Percentiles rank a stretch among this genome's conserved stretches.
These are phyloP conservation scores for Cucurbita ficifolia DNA, from an alignment of 306 rosid species.

Conservation along the genomic window DNA sequence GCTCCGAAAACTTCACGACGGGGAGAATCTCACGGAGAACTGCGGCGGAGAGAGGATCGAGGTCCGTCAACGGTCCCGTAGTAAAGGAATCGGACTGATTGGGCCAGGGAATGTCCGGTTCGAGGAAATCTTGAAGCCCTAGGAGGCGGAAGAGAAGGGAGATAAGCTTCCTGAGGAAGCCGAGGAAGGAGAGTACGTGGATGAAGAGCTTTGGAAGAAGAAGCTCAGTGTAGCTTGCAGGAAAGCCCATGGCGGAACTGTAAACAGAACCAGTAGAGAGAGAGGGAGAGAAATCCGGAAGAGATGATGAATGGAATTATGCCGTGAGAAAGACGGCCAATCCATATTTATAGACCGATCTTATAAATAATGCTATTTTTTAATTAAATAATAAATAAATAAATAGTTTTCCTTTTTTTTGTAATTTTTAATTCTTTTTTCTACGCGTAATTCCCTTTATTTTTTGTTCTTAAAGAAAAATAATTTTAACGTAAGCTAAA, in stretches of 20 bases:
- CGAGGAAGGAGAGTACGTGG: conserved; percentile 34
- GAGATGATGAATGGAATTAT: conserved; percentile 1
- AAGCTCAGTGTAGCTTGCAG: conserved; percentile 52
- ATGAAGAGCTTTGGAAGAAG: conserved; percentile 49
- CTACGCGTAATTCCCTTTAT: background rate
- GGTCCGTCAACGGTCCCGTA: conserved; percentile 15
- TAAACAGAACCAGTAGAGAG: background rate
- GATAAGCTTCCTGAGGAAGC: conserved; percentile 39
- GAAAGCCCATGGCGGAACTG: conserved; percentile 44
- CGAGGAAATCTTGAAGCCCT: conserved; percentile 50
- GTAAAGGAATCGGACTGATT: background rate
- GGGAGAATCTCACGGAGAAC: conserved; percentile 52
- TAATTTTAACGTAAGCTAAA: background rate
- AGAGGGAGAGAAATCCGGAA: background rate
- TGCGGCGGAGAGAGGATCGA: conserved; percentile 31
- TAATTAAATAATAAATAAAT: too few relatives aligned
- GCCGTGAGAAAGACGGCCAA: background rate
- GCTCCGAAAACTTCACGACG: conserved; percentile 48
- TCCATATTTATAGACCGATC: background rate
- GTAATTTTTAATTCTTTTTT: too few relatives aligned
- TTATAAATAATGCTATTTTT: background rate
- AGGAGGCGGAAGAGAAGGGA: conserved; percentile 20
- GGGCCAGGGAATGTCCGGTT: conserved; percentile 40
- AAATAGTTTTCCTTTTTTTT: background rate
- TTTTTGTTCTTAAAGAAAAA: background rate